A percentile compares a stretch with the other conserved stretches of the same genome.
Evolutionary conservation across 1,284 basidiomycete species (phyloP).

Genomic region (Malassezia japonica): DNA sequence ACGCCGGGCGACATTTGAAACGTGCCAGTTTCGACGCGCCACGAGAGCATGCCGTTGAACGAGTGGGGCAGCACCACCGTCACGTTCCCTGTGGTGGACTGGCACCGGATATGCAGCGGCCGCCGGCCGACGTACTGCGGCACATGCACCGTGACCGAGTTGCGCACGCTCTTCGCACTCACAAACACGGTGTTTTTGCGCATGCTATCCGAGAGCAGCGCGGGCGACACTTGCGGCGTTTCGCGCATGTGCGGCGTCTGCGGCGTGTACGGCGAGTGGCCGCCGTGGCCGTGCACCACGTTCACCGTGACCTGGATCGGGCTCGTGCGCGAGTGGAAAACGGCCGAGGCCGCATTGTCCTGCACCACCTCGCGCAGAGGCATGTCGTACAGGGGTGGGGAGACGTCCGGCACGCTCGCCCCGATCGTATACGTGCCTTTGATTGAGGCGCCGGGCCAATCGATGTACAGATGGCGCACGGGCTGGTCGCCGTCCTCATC

Average conservation of each 20-base stretch:
- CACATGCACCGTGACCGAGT: constrained; percentile 11
- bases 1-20: constrained; percentile 25
- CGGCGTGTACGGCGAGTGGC: not conserved
- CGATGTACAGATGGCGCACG: constrained; percentile 28
- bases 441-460: constrained; percentile 33
- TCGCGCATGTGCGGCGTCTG: not conserved
- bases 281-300: constrained; percentile 17
- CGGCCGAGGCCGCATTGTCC: constrained; percentile 20
- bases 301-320: constrained; percentile 28
- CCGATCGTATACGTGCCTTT: constrained; percentile 32
- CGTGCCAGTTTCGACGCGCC: constrained; percentile 28
- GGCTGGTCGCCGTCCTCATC: constrained; percentile 10
- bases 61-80: constrained; percentile 25
- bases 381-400: constrained; percentile 30
- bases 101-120: constrained; percentile 29
- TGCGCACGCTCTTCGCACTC: constrained; percentile 1
- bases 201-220: not conserved
- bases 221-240: not conserved
- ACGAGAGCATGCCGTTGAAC: constrained; percentile 34
- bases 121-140: constrained; percentile 21
- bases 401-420: constrained; percentile 20
- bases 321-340: constrained; percentile 21
- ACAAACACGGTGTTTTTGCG: constrained; percentile 13
- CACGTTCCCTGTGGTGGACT: constrained; percentile 24
- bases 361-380: constrained; percentile 15